Conservation (phyloP, 2,329 filamentous ascomycete species). For the Rutstroemia sp. region DNA sequence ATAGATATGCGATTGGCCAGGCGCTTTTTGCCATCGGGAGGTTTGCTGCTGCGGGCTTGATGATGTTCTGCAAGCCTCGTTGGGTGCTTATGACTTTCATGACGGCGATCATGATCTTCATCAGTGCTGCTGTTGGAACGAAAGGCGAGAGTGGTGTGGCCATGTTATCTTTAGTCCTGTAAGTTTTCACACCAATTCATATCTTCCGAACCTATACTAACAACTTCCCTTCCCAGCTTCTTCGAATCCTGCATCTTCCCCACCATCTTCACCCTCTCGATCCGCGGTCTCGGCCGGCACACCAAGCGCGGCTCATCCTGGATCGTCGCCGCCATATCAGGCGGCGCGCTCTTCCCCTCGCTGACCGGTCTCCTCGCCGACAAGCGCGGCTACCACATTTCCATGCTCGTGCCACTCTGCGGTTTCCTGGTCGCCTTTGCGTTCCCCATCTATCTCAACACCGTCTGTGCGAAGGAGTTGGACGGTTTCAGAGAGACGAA, state of each 20-base stretch:
- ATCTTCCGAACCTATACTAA: neutral
- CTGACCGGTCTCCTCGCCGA: conserved; percentile 13
- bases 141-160: conserved; percentile 46
- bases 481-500: conserved; percentile 31
- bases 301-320: conserved; percentile 74
- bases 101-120: conserved; percentile 51
- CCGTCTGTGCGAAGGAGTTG: conserved; percentile 27
- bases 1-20: conserved; percentile 67
- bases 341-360: conserved; percentile 23
- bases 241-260: conserved; percentile 80
- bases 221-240: conserved; percentile 31
- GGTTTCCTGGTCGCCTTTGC: conserved; percentile 31
- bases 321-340: conserved; percentile 47
- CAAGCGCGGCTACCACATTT: conserved; percentile 6
- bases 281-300: conserved; percentile 70
- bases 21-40: conserved; percentile 67
- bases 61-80: conserved; percentile 55
- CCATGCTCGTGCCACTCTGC: conserved; percentile 29
- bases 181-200: neutral
- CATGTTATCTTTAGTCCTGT: conserved; percentile 57
- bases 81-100: conserved; percentile 57
- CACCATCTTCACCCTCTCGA: conserved; percentile 70
- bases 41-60: conserved; percentile 58
- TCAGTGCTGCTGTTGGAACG: conserved; percentile 34
- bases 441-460: conserved; percentile 31